Conservation (phyloP, 2,329 filamentous ascomycete genomes). For the Neoarthrinium moseri region DNA sequence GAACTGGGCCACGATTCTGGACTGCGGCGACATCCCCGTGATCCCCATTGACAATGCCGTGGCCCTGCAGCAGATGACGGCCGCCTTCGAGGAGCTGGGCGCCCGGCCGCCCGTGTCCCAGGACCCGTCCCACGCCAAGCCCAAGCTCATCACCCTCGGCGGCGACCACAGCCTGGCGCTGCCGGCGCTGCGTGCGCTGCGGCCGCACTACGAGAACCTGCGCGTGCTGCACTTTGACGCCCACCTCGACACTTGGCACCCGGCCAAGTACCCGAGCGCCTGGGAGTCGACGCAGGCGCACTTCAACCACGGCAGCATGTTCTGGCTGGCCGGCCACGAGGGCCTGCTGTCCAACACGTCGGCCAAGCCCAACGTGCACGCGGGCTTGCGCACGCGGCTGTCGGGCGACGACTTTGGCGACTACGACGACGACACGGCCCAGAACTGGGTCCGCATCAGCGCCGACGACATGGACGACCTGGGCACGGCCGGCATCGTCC, state of each 20-base stretch:
- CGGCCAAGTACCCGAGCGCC: slow-evolving; percentile 72
- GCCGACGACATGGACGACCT: slow-evolving; percentile 86
- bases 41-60: slow-evolving; percentile 84
- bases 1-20: slow-evolving; percentile 75
- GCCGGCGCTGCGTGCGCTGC: slow-evolving; percentile 66
- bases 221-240: slow-evolving; percentile 75
- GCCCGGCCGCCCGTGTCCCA: slow-evolving; percentile 33
- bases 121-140: slow-evolving; percentile 33
- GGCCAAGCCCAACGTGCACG: slow-evolving; percentile 73
- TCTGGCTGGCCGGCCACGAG: slow-evolving; percentile 83
- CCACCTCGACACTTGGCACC: slow-evolving; percentile 85
- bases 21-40: slow-evolving; percentile 89
- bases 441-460: slow-evolving; percentile 79
- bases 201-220: slow-evolving; percentile 61
- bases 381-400: slow-evolving; percentile 76
- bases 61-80: slow-evolving; percentile 80
- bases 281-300: slow-evolving; percentile 70
- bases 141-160: slow-evolving; percentile 67
- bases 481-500: slow-evolving; percentile 68
- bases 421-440: slow-evolving; percentile 69
- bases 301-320: slow-evolving; percentile 90
- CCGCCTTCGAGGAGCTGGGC: slow-evolving; percentile 71
- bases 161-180: slow-evolving; percentile 73
- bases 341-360: slow-evolving; percentile 73
- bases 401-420: slow-evolving; percentile 59